Evolutionary conservation across 345 rosid species (phyloP).

Genomic region (Orychophragmus violaceus): DNA sequence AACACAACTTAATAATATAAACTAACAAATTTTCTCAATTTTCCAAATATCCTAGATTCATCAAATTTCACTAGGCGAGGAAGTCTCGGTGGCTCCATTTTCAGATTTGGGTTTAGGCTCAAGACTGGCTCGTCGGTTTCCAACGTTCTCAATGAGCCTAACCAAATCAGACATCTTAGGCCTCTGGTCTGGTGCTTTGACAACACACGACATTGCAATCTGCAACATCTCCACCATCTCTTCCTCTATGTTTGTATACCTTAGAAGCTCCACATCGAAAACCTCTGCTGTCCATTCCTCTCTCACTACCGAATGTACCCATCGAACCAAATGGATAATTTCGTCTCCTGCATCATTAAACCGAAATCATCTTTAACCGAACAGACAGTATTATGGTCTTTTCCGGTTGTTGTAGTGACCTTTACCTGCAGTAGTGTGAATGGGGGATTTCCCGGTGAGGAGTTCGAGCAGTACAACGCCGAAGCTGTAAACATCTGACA

Average conservation of each 20-base stretch:
- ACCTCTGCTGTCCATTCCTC: conserved; percentile 99
- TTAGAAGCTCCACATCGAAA: conserved; percentile 81
- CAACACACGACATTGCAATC: conserved; percentile 88
- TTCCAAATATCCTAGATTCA: conserved; percentile 15
- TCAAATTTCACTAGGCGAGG: conserved; percentile 37
- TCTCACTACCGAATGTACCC: conserved; percentile 97
- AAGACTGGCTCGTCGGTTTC: conserved; percentile 22
- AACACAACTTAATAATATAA: background rate
- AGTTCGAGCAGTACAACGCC: conserved; percentile 93
- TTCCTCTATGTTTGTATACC: conserved; percentile 89
- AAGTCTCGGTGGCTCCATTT: conserved; percentile 43
- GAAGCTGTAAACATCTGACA: conserved; percentile 90
- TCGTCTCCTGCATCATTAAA: conserved; percentile 59
- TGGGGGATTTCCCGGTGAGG: conserved; percentile 87
- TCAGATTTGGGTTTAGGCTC: conserved; percentile 43
- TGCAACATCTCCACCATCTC: conserved; percentile 99
- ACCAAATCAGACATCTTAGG: conserved; percentile 75
- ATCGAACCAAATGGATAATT: conserved; percentile 82
- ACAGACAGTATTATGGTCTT: background rate
- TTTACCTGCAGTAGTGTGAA: conserved; percentile 57
- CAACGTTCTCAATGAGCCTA: conserved; percentile 67
- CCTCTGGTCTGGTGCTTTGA: conserved; percentile 75
- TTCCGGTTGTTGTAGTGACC: background rate
- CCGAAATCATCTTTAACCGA: background rate
- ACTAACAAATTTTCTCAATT: background rate